A percentile compares a stretch with the other conserved stretches of the same genome.
These are phyloP conservation scores for Paralagenidium karlingii DNA, from an alignment of 352 stramenopile genomes.

Conservation along the genomic window DNA sequence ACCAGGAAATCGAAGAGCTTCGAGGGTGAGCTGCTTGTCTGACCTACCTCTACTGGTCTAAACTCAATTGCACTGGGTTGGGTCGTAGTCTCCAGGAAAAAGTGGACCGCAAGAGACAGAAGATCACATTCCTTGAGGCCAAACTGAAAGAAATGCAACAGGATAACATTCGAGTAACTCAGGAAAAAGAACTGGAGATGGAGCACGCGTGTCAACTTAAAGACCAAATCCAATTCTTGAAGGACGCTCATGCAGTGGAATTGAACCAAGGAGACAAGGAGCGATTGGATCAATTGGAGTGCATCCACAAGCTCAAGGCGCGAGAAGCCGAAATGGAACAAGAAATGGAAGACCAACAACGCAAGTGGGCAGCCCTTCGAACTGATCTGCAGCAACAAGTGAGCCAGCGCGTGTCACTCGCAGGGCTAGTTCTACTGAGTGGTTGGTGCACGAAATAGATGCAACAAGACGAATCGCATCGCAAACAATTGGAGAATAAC, in stretches of 20 bases:
- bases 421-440: too few species aligned
- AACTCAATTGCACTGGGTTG: conserved; percentile 10
- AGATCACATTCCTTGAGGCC: conserved; percentile 13
- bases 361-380: conserved; percentile 35
- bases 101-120: conserved; percentile 21
- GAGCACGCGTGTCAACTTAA: conserved; percentile 28
- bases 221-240: conserved; percentile 45
- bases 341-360: conserved; percentile 43
- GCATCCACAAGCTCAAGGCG: conserved; percentile 29
- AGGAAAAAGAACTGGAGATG: conserved; percentile 27
- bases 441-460: too few species aligned
- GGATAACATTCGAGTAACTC: conserved; percentile 33
- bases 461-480: conserved; percentile 54
- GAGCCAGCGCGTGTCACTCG: conserved; percentile 21
- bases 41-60: not conserved
- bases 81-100: conserved; percentile 14
- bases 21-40: conserved; percentile 9
- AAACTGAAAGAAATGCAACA: conserved; percentile 18
- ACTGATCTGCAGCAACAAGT: conserved; percentile 32
- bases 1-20: conserved; percentile 45
- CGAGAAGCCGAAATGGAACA: conserved; percentile 34
- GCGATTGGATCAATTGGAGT: conserved; percentile 37
- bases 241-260: conserved; percentile 31
- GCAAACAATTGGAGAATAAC: conserved; percentile 23
- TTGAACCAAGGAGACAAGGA: conserved; percentile 37